Evolutionary conservation across 805 yeast species (phyloP), one percentile per base, ranked within the genome.

Genomic region (Allodekkera sacchari): DNA sequence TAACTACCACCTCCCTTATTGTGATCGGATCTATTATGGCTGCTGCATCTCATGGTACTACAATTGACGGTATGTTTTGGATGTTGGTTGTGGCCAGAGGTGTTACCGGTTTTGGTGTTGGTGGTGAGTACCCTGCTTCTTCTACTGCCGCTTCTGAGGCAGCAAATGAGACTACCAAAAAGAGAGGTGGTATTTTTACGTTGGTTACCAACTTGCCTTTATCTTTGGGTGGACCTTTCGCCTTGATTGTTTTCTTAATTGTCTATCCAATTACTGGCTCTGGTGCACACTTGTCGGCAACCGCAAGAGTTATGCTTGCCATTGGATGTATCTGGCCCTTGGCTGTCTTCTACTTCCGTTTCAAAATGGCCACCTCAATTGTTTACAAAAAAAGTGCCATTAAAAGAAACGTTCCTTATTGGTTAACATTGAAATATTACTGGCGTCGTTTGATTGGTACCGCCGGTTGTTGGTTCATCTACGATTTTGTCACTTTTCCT

Each of bases 401-500:
- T 45, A 71, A 65, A 48, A 65, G 56, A 37, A 55, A 52, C 28
- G 80, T 71, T 13, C 78, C 78, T 22, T 78, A 77, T 52, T 53
- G 59, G 58, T 64, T 79, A 22, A 74, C 77, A 1, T 32, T 78
- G 36, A 74, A 71, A 47, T 81, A 59, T 55, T 79, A 78, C 59
- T 81, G 89, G 88, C 59, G 48, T 26, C 61, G 83, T 35, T 48
- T 82, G 15, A 42, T 80, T 19, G 92, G 89, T 22, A 76, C 83
- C 12, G 74, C 82, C 50, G 76, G 73, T 5, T 70, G 81, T 35
- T 82, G 92, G 92, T 81, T 81, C 60, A 62, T 81, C 44, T 82
- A 78, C 50, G 94, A 82, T 58, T 82, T 81, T 45, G 82, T 82
- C 45, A 75, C 83, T 6, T 82, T 81, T 63, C 88, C 89, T 9